phyloP scores from a whole-genome alignment of 106 monocot genomes.

The Dioscorea zingiberensis region DNA sequence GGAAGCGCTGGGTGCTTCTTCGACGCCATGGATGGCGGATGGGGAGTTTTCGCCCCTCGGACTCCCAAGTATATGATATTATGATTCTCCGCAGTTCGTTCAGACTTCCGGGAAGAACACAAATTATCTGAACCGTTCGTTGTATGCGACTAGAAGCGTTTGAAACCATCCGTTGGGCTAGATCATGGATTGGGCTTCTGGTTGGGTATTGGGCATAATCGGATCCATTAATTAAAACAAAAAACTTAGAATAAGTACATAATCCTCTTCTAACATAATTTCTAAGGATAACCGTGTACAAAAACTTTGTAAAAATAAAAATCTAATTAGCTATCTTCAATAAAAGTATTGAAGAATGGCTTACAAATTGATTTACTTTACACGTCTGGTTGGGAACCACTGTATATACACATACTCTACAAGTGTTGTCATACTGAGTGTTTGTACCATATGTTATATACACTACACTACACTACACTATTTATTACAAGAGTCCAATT shows the following conservation, averaged over 20 bases:
- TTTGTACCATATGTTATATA: neutral
- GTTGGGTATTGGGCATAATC: neutral
- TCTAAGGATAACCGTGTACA: neutral
- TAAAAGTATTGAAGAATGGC: neutral
- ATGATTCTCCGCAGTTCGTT: too few relatives aligned
- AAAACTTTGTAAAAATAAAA: neutral
- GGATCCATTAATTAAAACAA: neutral
- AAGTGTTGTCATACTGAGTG: neutral
- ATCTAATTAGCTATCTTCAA: neutral
- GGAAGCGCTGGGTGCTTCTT: conserved; percentile 17
- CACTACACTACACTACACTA: neutral
- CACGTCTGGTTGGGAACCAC: neutral
- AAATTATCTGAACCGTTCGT: neutral
- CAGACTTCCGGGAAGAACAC: neutral
- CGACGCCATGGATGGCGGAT: conserved; percentile 3
- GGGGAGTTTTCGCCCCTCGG: neutral
- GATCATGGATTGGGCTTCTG: neutral
- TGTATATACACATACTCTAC: neutral
- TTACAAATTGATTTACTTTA: neutral
- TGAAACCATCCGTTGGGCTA: neutral
- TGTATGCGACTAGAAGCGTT: neutral
- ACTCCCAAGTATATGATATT: neutral
- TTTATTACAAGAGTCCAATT: neutral
- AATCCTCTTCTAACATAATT: neutral
- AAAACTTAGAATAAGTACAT: neutral